A percentile compares a stretch with the other conserved stretches of the same genome.
These are phyloP conservation scores for Hortaea sp. DNA, from an alignment of 2,329 filamentous ascomycete genomes.

Conservation along the genomic window DNA sequence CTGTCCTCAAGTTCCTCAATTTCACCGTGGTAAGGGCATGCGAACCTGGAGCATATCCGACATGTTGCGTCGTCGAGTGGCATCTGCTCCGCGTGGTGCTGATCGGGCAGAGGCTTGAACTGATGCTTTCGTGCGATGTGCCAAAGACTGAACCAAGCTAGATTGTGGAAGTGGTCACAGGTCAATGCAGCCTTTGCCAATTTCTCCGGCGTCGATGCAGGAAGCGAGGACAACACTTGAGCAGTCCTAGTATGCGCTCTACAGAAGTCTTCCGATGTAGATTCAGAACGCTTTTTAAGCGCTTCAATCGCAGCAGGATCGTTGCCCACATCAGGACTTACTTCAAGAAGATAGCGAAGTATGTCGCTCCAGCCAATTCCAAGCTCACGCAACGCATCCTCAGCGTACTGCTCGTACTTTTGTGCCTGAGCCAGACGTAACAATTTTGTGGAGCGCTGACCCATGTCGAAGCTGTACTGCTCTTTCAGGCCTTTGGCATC, in stretches of 20 bases:
- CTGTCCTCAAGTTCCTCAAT: constrained; percentile 21
- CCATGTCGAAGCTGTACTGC: constrained; percentile 21
- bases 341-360: constrained; percentile 31
- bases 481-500: constrained; percentile 18
- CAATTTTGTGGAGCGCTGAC: constrained; percentile 21
- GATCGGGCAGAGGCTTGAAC: constrained; percentile 8
- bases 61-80: constrained; percentile 15
- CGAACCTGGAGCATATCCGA: constrained; percentile 18
- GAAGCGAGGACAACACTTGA: constrained; percentile 22
- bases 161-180: constrained; percentile 27
- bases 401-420: constrained; percentile 25
- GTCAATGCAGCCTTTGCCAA: constrained; percentile 26
- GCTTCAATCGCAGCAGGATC: constrained; percentile 11
- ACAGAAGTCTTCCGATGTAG: constrained; percentile 26
- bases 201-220: constrained; percentile 11
- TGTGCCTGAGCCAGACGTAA: constrained; percentile 27
- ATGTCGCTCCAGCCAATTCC: constrained; percentile 28
- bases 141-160: constrained; percentile 30
- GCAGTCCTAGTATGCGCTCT: constrained; percentile 22
- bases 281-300: constrained; percentile 12
- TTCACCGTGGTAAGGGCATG: constrained; percentile 33
- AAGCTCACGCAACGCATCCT: constrained; percentile 26
- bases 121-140: constrained; percentile 27
- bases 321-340: constrained; percentile 11
- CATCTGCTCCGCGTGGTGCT: neutral